phyloP scores from a whole-genome alignment of 116 monocot species.

The Dioscorea cayenensis region DNA sequence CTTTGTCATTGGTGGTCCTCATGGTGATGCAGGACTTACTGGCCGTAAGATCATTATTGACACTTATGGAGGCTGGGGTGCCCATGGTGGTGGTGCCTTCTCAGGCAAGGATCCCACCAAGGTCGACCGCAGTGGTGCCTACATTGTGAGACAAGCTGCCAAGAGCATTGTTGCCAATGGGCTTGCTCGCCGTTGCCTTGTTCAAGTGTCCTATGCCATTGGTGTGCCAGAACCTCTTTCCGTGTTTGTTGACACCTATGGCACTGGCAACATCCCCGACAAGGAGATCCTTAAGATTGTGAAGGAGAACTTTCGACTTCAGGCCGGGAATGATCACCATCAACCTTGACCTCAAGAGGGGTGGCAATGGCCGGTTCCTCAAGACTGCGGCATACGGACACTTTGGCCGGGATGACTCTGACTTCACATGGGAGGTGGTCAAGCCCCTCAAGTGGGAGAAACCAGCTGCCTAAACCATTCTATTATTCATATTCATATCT shows the following conservation, averaged over 20 bases:
- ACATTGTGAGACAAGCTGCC: slow-evolving; percentile 59
- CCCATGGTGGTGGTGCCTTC: slow-evolving; percentile 75
- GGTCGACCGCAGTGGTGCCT: slow-evolving; percentile 73
- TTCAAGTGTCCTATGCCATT: slow-evolving; percentile 81
- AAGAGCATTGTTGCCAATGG: slow-evolving; percentile 20
- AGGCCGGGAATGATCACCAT: slow-evolving; percentile 11
- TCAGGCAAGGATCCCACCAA: slow-evolving; percentile 74
- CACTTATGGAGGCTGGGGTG: slow-evolving; percentile 75
- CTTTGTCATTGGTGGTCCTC: slow-evolving; percentile 77
- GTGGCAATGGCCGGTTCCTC: slow-evolving; percentile 49
- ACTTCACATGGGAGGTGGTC: slow-evolving; percentile 82
- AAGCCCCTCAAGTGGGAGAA: slow-evolving; percentile 56
- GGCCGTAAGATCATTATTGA: slow-evolving; percentile 83
- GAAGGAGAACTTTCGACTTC: slow-evolving; percentile 1
- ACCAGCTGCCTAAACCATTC: slow-evolving; percentile 18
- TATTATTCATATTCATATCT: no score
- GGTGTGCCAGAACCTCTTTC: slow-evolving; percentile 81
- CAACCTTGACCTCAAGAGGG: slow-evolving; percentile 13
- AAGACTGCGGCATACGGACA: slow-evolving; percentile 83
- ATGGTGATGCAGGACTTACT: slow-evolving; percentile 79
- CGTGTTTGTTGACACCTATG: slow-evolving; percentile 68
- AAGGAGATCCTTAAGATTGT: slow-evolving; percentile 25
- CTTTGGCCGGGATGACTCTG: slow-evolving; percentile 68
- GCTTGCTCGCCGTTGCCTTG: slow-evolving; percentile 55
- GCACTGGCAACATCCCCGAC: slow-evolving; percentile 61